phyloP scores from a whole-genome alignment of 371 early-diverging fungal species.

The Umbelopsis sp. region DNA sequence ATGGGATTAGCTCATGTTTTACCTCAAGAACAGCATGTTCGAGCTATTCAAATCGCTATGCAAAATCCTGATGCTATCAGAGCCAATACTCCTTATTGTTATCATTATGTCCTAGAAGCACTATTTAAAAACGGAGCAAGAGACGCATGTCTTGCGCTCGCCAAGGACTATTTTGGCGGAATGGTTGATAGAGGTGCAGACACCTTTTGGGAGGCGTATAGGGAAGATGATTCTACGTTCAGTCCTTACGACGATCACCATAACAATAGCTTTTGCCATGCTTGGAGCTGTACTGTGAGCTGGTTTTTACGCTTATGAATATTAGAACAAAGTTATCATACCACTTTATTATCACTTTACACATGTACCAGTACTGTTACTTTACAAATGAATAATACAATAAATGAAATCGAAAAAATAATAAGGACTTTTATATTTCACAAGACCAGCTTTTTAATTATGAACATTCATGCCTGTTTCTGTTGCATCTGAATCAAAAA shows the following conservation, averaged over 20 bases:
- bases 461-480: not conserved
- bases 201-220: constrained; percentile 17
- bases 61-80: not conserved
- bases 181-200: constrained; percentile 16
- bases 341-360: too few species aligned
- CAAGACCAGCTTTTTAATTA: not conserved
- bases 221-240: constrained; percentile 11
- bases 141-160: not conserved
- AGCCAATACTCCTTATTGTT: constrained; percentile 17
- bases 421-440: not conserved
- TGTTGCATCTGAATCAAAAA: not conserved
- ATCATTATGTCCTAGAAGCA: constrained; percentile 15
- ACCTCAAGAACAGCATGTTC: not conserved
- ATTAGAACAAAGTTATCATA: not conserved
- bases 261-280: constrained; percentile 20
- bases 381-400: not conserved
- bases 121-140: constrained; percentile 5
- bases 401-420: too few species aligned
- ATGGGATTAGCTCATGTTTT: constrained; percentile 17
- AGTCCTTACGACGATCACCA: constrained; percentile 19
- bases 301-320: constrained; percentile 13
- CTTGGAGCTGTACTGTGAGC: constrained; percentile 19
- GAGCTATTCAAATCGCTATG: constrained; percentile 4
- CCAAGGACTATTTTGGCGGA: constrained; percentile 14
- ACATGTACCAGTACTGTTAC: too few species aligned